A percentile compares a stretch with the other conserved stretches of the same genome.
phyloP scores from a whole-genome alignment of 352 stramenopile species.

The Pythium periplocum region DNA sequence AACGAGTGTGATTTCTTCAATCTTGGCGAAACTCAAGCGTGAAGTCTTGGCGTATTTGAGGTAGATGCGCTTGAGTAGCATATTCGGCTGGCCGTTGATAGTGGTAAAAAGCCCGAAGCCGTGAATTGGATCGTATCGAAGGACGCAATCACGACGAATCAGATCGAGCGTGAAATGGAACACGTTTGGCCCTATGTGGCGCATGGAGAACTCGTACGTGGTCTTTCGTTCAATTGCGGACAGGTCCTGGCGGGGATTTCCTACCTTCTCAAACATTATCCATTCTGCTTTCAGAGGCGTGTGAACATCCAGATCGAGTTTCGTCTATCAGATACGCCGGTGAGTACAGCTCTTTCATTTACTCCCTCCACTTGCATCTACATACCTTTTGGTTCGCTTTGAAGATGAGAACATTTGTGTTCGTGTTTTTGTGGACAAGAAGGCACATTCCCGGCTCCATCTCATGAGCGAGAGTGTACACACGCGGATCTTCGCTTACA shows the following conservation, averaged over 20 bases:
- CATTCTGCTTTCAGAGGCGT: constrained; percentile 46
- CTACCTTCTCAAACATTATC: constrained; percentile 64
- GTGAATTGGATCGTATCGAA: constrained; percentile 32
- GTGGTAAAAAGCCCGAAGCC: constrained; percentile 47
- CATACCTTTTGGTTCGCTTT: constrained; percentile 28
- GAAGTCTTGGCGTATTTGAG: constrained; percentile 31
- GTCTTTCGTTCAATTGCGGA: constrained; percentile 47
- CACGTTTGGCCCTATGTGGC: constrained; percentile 36
- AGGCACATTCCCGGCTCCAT: constrained; percentile 46
- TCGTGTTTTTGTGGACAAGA: constrained; percentile 55
- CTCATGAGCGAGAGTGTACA: constrained; percentile 41
- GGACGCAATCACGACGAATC: constrained; percentile 35
- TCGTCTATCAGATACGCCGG: too few relatives aligned
- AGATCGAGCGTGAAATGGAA: constrained; percentile 43
- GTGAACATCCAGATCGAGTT: constrained; percentile 22
- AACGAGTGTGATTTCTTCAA: constrained; percentile 35
- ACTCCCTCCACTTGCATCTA: too few relatives aligned
- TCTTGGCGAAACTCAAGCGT: constrained; percentile 27
- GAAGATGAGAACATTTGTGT: constrained; percentile 53
- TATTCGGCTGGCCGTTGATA: constrained; percentile 52
- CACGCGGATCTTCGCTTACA: constrained; percentile 30
- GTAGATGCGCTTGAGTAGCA: constrained; percentile 45
- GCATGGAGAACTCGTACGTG: constrained; percentile 43
- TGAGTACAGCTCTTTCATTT: too few relatives aligned
- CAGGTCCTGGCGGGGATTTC: constrained; percentile 47